Evolutionary conservation across 257 asterid species (phyloP), one percentile per base, ranked within the genome.

Genomic region (Eucommia ulmoides): DNA sequence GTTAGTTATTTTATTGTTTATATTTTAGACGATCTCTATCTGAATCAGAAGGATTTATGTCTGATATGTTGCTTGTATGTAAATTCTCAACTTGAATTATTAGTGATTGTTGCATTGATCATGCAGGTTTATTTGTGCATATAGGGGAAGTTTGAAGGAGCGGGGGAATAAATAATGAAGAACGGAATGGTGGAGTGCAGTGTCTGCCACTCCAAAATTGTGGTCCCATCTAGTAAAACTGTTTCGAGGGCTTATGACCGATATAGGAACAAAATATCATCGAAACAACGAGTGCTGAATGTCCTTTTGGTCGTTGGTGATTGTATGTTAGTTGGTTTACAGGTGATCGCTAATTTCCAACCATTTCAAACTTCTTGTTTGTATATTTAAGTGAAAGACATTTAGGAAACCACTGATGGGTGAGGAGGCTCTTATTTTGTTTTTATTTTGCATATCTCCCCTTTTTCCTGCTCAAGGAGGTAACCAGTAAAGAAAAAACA

Each of bases 151-250:
- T 9, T 35, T 35, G 5, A 3, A 1, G 44, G 38, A n/a, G n/a
- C n/a, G n/a, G n/a, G 38, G 6, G n/a, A 3, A 15, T 35, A 35
- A 41, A 61, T 35, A 60, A 73, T 72, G 81, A 70, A 67, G 63
- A 72, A 61, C 73, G 92, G 92, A 76, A 81, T 77, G 86, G 71
- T 73, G 70, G 87, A 81, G 75, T 81, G 93, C 61, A 79, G 83
- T 54, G 84, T 78, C 81, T 81, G 93, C 75, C 93, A 81, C 73
- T 78, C 93, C 78, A 78, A 74, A 72, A 58, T 81, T 53, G 87
- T 73, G 26, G 58, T 80, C 29, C 93, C 93, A 35, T 55, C 87
- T 52, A 51, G 78, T 15, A 81, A 78, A 67, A 50, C 80, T 24
- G 55, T 81, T 53, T 73, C 93, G 49, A 78, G 87, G 62, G 93